A percentile compares a stretch with the other conserved stretches of the same genome.
Conservation (phyloP, 352 stramenopile genomes). For the Phytophthora fragariaefolia region DNA sequence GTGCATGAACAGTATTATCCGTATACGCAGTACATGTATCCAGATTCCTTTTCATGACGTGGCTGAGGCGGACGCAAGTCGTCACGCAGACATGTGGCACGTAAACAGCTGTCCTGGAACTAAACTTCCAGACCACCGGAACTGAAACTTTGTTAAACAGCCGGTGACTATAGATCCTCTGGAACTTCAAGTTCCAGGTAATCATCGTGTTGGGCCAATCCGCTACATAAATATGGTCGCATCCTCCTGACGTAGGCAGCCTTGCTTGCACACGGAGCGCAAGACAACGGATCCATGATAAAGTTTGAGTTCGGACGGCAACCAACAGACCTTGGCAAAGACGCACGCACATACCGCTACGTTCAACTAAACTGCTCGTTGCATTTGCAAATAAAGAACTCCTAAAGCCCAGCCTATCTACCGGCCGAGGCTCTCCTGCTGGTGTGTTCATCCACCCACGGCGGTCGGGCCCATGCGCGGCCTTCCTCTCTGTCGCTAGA, state of each 20-base stretch:
- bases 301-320: background rate
- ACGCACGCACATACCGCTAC: background rate
- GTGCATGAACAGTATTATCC: too few species aligned
- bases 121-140: slow-evolving; percentile 22
- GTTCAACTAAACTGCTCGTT: slow-evolving; percentile 31
- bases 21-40: too few species aligned
- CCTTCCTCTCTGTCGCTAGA: slow-evolving; percentile 23
- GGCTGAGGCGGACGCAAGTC: too few species aligned
- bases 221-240: background rate
- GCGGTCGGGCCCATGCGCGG: background rate
- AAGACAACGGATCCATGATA: background rate
- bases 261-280: slow-evolving; percentile 8
- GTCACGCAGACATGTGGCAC: too few species aligned
- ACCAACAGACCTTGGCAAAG: background rate
- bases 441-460: slow-evolving; percentile 22
- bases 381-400: slow-evolving; percentile 52
- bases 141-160: slow-evolving; percentile 30
- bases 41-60: too few species aligned
- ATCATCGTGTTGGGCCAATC: slow-evolving; percentile 1
- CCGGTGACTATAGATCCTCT: slow-evolving; percentile 1
- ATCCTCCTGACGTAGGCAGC: background rate
- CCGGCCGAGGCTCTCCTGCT: slow-evolving; percentile 26
- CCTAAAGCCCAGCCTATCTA: slow-evolving; percentile 32
- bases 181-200: slow-evolving; percentile 26
- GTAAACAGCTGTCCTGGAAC: too few species aligned